Percentiles rank a stretch among this genome's conserved stretches.
Evolutionary conservation across 345 rosid genomes (phyloP).

Genomic region (Jatropha curcas): DNA sequence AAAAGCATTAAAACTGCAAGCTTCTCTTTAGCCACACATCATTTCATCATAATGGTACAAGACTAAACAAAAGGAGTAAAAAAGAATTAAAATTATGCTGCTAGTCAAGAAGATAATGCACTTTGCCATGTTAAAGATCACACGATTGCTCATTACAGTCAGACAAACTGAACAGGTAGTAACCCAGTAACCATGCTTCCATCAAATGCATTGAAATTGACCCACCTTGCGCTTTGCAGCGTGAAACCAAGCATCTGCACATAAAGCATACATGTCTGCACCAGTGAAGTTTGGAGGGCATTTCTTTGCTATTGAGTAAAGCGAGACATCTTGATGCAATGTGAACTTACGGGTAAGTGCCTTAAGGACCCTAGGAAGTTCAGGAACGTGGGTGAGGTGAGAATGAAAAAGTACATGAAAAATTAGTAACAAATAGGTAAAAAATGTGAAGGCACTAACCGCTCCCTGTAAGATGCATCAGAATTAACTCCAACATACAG

Average conservation of each 20-base stretch:
- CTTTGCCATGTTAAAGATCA: not conserved
- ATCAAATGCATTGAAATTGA: slow-evolving; percentile 1
- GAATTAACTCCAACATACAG: slow-evolving; percentile 92
- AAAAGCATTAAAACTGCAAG: slow-evolving; percentile 7
- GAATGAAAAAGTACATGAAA: slow-evolving; percentile 6
- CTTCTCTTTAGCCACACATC: not conserved
- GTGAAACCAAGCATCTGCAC: slow-evolving; percentile 99
- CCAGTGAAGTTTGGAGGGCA: slow-evolving; percentile 95
- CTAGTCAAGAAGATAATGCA: not conserved
- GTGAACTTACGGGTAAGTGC: slow-evolving; percentile 96
- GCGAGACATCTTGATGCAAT: slow-evolving; percentile 76
- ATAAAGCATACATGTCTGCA: slow-evolving; percentile 96
- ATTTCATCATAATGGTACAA: not conserved
- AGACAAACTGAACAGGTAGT: not conserved
- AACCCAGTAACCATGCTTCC: not conserved
- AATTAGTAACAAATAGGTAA: not conserved
- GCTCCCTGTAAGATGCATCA: slow-evolving; percentile 82
- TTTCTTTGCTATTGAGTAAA: slow-evolving; percentile 70
- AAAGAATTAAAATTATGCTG: not conserved
- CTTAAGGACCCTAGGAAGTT: slow-evolving; percentile 66
- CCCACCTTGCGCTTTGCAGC: slow-evolving; percentile 91
- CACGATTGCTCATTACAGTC: not conserved
- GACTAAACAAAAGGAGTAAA: not conserved
- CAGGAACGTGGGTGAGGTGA: slow-evolving; percentile 14
- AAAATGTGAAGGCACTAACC: slow-evolving; percentile 44